These are phyloP conservation scores for Leucocoprinus sp. DNA, from an alignment of 768 basidiomycete genomes.

Conservation along the genomic window DNA sequence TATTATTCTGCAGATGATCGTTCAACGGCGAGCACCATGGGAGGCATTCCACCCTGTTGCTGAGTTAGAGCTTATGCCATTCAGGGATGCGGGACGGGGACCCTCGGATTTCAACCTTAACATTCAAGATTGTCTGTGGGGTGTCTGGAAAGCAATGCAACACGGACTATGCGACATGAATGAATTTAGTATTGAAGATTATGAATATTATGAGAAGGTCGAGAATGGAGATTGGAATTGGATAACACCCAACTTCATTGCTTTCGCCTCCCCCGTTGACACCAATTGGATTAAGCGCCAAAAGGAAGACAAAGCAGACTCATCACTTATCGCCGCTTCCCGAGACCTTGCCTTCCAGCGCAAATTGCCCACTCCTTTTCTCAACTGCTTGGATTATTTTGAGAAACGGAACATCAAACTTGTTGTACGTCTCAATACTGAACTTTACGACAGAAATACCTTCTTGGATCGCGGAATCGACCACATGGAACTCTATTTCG, in stretches of 20 bases:
- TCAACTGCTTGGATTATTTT: slow-evolving; percentile 91
- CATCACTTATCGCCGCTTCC: slow-evolving; percentile 15
- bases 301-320: slow-evolving; percentile 37
- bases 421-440: slow-evolving; percentile 89
- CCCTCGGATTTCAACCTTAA: slow-evolving; percentile 88
- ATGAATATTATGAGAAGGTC: slow-evolving; percentile 92
- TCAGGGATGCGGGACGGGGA: slow-evolving; percentile 91
- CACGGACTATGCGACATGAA: slow-evolving; percentile 91
- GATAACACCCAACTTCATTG: slow-evolving; percentile 87
- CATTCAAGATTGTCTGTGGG: slow-evolving; percentile 89
- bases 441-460: slow-evolving; percentile 75
- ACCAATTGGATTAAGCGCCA: slow-evolving; percentile 69
- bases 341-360: slow-evolving; percentile 58
- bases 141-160: slow-evolving; percentile 84
- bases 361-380: slow-evolving; percentile 71
- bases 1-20: slow-evolving; percentile 67
- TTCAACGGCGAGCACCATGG: slow-evolving; percentile 82
- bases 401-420: slow-evolving; percentile 80
- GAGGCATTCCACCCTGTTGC: slow-evolving; percentile 94
- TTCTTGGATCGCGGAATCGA: slow-evolving; percentile 83
- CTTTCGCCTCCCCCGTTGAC: slow-evolving; percentile 90
- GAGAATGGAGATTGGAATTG: slow-evolving; percentile 96
- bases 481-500: slow-evolving; percentile 91
- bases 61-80: slow-evolving; percentile 88
- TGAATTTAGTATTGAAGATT: slow-evolving; percentile 87